Conservation (phyloP, 2,329 filamentous ascomycete genomes). For the Trichoderma simmonsii region DNA sequence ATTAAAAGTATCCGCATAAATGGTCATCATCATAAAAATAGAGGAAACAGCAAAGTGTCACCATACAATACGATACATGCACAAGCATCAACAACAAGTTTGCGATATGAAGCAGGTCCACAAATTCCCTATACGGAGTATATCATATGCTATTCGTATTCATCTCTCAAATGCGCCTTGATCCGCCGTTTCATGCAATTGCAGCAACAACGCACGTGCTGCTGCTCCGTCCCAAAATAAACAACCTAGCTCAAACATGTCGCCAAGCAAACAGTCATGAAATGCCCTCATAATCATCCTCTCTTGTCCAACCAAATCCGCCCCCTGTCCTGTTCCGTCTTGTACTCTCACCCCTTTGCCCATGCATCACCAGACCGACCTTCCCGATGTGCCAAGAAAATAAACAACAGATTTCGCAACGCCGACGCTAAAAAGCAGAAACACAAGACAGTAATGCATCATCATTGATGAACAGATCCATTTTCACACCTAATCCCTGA, state of each 20-base stretch:
- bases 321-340: not conserved
- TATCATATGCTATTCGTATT: not conserved
- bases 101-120: not conserved
- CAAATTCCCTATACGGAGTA: not conserved
- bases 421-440: constrained; percentile 12
- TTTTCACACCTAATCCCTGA: not conserved
- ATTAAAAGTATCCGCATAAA: not conserved
- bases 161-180: not conserved
- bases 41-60: not conserved
- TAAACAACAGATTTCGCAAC: not conserved
- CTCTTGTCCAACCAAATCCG: not conserved
- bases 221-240: not conserved
- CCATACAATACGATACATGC: not conserved
- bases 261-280: not conserved
- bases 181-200: constrained; percentile 11
- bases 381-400: not conserved
- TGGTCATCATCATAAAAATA: not conserved
- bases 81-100: not conserved
- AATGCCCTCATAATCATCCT: not conserved
- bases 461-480: constrained; percentile 7
- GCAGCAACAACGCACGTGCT: not conserved
- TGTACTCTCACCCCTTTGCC: not conserved
- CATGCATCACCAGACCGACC: constrained; percentile 3
- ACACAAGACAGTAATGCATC: constrained; percentile 18
- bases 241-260: not conserved